These are phyloP conservation scores for Heritiera littoralis DNA, from an alignment of 345 rosid genomes.

Conservation along the genomic window DNA sequence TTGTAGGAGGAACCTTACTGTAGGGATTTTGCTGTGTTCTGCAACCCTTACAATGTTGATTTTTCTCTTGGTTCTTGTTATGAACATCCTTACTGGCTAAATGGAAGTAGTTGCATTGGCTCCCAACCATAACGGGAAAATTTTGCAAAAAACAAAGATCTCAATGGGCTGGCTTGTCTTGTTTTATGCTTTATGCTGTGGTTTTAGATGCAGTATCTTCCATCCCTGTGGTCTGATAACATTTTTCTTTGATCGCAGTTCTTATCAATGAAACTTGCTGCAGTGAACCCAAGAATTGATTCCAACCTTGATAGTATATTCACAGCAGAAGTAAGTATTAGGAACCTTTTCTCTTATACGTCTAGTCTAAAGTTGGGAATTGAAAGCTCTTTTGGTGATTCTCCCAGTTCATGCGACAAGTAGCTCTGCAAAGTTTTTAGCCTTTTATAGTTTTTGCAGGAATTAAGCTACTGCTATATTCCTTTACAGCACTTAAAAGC, in stretches of 20 bases:
- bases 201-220: neutral
- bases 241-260: conserved; percentile 55
- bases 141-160: neutral
- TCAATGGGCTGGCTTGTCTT: neutral
- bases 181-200: neutral
- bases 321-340: conserved; percentile 75
- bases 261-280: conserved; percentile 95
- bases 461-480: neutral
- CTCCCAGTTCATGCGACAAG: neutral
- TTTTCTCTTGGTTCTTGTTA: neutral
- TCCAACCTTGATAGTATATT: conserved; percentile 67
- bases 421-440: neutral
- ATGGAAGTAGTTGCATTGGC: neutral
- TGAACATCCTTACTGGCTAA: neutral
- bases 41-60: conserved; percentile 4
- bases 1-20: neutral
- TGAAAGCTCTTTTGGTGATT: neutral
- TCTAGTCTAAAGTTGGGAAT: neutral
- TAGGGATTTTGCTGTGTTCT: neutral
- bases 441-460: neutral
- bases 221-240: conserved; percentile 10
- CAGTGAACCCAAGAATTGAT: conserved; percentile 79
- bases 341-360: neutral
- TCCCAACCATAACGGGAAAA: neutral
- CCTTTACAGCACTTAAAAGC: conserved; percentile 4